These are phyloP conservation scores for Claviceps maximensis DNA, from an alignment of 2,329 filamentous ascomycete genomes.

Conservation along the genomic window DNA sequence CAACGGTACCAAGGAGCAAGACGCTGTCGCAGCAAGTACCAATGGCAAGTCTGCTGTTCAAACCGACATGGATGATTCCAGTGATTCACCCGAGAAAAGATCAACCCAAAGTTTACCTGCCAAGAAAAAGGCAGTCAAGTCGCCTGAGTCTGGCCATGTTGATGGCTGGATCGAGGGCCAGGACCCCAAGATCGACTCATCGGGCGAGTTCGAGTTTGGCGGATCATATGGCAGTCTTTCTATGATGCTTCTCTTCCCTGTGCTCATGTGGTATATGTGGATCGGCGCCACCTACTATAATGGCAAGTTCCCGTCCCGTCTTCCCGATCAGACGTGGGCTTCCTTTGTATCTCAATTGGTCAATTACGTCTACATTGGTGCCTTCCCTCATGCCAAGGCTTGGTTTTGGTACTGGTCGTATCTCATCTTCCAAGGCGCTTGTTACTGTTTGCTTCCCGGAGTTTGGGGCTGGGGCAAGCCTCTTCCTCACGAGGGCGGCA, in stretches of 20 bases:
- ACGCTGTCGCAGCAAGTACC: conserved; percentile 16
- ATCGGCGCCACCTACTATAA: conserved; percentile 87
- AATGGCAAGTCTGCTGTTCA: conserved; percentile 20
- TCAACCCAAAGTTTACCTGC: neutral
- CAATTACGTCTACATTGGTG: conserved; percentile 65
- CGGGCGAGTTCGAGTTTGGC: conserved; percentile 68
- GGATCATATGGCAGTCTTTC: conserved; percentile 64
- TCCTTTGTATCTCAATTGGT: conserved; percentile 63
- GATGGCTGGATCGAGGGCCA: conserved; percentile 48
- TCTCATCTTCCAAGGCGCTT: conserved; percentile 68
- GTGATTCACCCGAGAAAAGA: conserved; percentile 12
- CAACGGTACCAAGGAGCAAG: conserved; percentile 32
- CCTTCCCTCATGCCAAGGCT: conserved; percentile 68
- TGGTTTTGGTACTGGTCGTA: conserved; percentile 95
- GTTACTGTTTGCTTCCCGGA: conserved; percentile 78
- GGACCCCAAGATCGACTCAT: conserved; percentile 51
- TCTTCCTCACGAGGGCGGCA: conserved; percentile 65
- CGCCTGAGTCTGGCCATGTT: conserved; percentile 13
- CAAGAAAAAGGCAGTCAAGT: conserved; percentile 8
- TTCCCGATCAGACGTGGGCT: conserved; percentile 48
- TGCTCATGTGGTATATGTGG: conserved; percentile 99
- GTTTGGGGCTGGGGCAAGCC: conserved; percentile 82
- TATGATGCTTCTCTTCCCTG: conserved; percentile 90
- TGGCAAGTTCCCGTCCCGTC: conserved; percentile 61
- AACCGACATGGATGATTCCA: conserved; percentile 11